These are phyloP conservation scores for Prunus yedoensis DNA, from an alignment of 331 rosid species.

Conservation along the genomic window DNA sequence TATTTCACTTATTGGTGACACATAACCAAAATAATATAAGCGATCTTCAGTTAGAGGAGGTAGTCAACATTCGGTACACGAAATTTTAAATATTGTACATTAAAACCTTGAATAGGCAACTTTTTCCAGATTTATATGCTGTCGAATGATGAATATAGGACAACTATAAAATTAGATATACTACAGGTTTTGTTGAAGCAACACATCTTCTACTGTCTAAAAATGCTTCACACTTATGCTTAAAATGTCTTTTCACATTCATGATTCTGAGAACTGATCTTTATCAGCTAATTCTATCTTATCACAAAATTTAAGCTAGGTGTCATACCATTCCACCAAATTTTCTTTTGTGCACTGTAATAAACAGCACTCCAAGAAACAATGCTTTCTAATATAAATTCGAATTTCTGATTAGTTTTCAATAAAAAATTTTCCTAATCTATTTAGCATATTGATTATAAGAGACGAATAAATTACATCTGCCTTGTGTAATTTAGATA, in stretches of 20 bases:
- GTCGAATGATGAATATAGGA: not conserved
- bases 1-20: constrained; percentile 1
- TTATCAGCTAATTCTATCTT: not conserved
- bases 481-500: not conserved
- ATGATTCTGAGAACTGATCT: not conserved
- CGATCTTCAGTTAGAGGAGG: not conserved
- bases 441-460: not conserved
- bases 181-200: not conserved
- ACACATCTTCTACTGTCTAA: not conserved
- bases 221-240: not conserved
- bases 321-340: not conserved
- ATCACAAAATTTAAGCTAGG: not conserved
- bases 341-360: not conserved
- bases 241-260: not conserved
- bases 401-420: not conserved
- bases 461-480: not conserved
- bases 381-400: not conserved
- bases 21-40: constrained; percentile 6
- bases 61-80: not conserved
- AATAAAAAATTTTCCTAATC: not conserved
- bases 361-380: not conserved
- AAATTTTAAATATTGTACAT: not conserved
- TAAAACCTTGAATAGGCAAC: not conserved
- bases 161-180: not conserved
- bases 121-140: not conserved